Evolutionary conservation across 345 rosid genomes (phyloP).

Genomic region (Lagerstroemia speciosa): DNA sequence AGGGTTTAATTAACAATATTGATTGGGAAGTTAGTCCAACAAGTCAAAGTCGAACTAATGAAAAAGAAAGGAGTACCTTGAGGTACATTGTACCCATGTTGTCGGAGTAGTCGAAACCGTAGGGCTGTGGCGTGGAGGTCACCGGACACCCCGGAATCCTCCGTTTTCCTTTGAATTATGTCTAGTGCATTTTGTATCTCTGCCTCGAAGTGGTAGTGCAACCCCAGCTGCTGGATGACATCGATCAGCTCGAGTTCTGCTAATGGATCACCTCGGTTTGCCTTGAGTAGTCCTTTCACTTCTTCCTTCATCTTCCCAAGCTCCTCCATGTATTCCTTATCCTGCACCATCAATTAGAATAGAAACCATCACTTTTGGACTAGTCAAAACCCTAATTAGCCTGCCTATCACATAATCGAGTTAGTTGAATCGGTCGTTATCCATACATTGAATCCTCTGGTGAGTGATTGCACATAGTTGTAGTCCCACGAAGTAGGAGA

Average conservation of each 20-base stretch:
- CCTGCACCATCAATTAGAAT: background rate
- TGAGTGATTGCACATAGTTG: too few relatives aligned
- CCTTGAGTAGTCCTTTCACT: background rate
- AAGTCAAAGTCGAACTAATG: too few relatives aligned
- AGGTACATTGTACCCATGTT: background rate
- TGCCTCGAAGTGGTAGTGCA: slow-evolving; percentile 10
- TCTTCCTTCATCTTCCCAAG: slow-evolving; percentile 2
- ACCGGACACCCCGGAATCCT: background rate
- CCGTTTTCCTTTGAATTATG: background rate
- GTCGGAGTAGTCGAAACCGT: slow-evolving; percentile 15
- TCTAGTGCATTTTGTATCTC: slow-evolving; percentile 7
- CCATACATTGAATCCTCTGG: too few relatives aligned
- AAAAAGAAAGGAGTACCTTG: background rate
- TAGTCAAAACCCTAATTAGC: too few relatives aligned
- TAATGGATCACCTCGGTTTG: background rate
- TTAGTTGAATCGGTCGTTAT: too few relatives aligned
- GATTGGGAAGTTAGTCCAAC: too few relatives aligned
- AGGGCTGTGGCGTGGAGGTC: slow-evolving; percentile 8
- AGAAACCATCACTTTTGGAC: too few relatives aligned
- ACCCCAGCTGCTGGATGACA: slow-evolving; percentile 12
- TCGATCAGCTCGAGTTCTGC: slow-evolving; percentile 12
- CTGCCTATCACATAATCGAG: too few relatives aligned
- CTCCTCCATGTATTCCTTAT: background rate
- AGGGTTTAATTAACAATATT: too few relatives aligned
- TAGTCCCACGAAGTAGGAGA: too few relatives aligned